Percentiles rank a stretch among this genome's conserved stretches.
These are phyloP conservation scores for Myrica gale DNA, from an alignment of 306 rosid genomes.

Conservation along the genomic window DNA sequence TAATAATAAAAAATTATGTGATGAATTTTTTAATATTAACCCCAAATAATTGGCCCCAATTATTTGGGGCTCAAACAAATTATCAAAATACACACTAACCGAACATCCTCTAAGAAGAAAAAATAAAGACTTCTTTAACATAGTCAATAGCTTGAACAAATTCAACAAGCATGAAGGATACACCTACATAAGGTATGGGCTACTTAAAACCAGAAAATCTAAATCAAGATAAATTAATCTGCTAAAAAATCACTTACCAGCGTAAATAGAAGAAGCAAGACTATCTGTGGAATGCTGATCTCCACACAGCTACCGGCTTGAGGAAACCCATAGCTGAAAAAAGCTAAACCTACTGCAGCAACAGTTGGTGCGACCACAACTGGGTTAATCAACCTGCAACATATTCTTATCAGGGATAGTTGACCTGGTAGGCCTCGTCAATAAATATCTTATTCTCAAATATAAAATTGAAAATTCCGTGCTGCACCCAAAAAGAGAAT, in stretches of 20 bases:
- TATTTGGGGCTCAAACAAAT: too few relatives aligned
- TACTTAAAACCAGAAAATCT: conserved; percentile 8
- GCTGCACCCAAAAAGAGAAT: not conserved
- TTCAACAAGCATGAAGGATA: not conserved
- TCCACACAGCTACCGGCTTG: conserved; percentile 91
- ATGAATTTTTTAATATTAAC: too few relatives aligned
- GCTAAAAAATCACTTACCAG: conserved; percentile 48
- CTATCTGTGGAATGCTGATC: conserved; percentile 80
- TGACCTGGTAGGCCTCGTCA: not conserved
- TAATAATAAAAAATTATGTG: too few relatives aligned
- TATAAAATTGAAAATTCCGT: not conserved
- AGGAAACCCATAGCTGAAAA: conserved; percentile 93
- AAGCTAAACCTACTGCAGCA: conserved; percentile 92
- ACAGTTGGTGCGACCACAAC: conserved; percentile 95
- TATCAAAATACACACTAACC: too few relatives aligned
- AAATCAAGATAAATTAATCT: conserved; percentile 11
- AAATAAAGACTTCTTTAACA: conserved; percentile 6
- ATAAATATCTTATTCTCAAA: not conserved
- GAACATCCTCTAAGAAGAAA: too few relatives aligned
- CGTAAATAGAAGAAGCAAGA: conserved; percentile 71
- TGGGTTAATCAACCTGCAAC: conserved; percentile 79
- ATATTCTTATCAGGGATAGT: conserved; percentile 3
- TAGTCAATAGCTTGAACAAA: conserved; percentile 5
- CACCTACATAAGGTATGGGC: not conserved
- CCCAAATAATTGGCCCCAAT: too few relatives aligned